Percentiles rank a stretch among this genome's conserved stretches.
Conservation (phyloP, 352 stramenopile species). For the Globisporangium carolinianum region DNA sequence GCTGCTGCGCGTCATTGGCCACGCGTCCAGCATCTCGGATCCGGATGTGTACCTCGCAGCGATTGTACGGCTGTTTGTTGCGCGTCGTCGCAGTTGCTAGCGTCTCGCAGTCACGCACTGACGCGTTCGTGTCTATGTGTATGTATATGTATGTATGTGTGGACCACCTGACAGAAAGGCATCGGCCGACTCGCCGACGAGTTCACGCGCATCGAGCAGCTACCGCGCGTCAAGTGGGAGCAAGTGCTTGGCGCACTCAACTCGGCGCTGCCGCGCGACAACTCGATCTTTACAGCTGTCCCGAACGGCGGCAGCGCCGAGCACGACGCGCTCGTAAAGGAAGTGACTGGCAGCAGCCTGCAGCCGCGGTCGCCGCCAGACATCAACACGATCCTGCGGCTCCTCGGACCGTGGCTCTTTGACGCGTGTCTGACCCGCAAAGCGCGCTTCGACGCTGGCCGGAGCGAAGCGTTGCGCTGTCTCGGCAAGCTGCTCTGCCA, state of each 20-base stretch:
- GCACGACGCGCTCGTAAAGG: constrained; percentile 16
- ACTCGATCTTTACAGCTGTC: constrained; percentile 36
- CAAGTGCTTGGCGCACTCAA: constrained; percentile 63
- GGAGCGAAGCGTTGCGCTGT: constrained; percentile 70
- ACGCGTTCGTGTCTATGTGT: no score
- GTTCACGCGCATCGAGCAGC: constrained; percentile 58
- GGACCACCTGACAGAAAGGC: constrained; percentile 40
- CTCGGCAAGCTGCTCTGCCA: constrained; percentile 69
- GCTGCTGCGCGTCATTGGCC: constrained; percentile 72
- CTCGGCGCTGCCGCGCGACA: constrained; percentile 34
- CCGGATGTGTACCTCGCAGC: constrained; percentile 79
- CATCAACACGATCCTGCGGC: constrained; percentile 73
- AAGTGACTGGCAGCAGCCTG: constrained; percentile 14
- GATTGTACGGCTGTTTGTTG: constrained; percentile 27
- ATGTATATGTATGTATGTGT: no score
- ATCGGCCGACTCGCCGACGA: constrained; percentile 73
- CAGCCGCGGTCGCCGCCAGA: constrained; percentile 66
- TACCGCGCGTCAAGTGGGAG: constrained; percentile 66
- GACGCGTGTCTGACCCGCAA: constrained; percentile 76
- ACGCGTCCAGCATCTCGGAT: constrained; percentile 75
- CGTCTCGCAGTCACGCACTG: neutral
- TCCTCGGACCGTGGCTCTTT: constrained; percentile 82
- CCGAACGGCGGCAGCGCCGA: constrained; percentile 23
- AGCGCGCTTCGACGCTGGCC: constrained; percentile 54
- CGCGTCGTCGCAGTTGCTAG: neutral